Evolutionary conservation across 2,329 filamentous ascomycete genomes (phyloP).

Genomic region (Periglandula ipomoeae): DNA sequence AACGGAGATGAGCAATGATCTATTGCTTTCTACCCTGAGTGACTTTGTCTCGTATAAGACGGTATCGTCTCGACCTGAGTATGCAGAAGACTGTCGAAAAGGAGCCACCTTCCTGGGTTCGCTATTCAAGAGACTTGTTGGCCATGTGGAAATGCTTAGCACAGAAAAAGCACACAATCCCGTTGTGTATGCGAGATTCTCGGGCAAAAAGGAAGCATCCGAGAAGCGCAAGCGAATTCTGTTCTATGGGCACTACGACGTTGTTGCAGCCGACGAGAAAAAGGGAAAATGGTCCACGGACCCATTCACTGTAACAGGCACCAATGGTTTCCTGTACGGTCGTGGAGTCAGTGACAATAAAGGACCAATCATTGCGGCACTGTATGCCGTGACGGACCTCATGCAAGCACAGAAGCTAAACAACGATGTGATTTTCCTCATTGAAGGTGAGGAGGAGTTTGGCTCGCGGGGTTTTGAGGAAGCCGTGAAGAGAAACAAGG

Average conservation of each 20-base stretch:
- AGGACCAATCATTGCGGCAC: slow-evolving; percentile 84
- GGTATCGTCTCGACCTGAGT: slow-evolving; percentile 77
- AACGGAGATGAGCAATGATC: slow-evolving; percentile 33
- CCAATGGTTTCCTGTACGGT: slow-evolving; percentile 89
- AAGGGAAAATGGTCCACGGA: slow-evolving; percentile 77
- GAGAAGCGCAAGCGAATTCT: slow-evolving; percentile 73
- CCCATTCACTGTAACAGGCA: slow-evolving; percentile 80
- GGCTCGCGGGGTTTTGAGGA: slow-evolving; percentile 86
- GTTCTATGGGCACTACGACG: slow-evolving; percentile 98
- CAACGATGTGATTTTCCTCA: slow-evolving; percentile 85
- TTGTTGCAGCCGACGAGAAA: slow-evolving; percentile 80
- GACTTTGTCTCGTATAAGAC: slow-evolving; percentile 91
- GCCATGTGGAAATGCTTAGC: slow-evolving; percentile 81
- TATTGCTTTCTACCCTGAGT: slow-evolving; percentile 61
- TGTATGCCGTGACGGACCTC: slow-evolving; percentile 88
- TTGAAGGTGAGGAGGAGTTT: slow-evolving; percentile 94
- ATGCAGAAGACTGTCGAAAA: slow-evolving; percentile 83
- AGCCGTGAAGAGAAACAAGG: slow-evolving; percentile 70
- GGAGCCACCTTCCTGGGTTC: slow-evolving; percentile 85
- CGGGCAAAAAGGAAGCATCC: slow-evolving; percentile 58
- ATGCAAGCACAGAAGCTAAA: slow-evolving; percentile 74
- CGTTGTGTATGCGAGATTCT: slow-evolving; percentile 85
- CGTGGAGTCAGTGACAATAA: slow-evolving; percentile 98
- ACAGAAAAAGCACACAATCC: slow-evolving; percentile 75
- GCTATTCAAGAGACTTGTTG: slow-evolving; percentile 86